phyloP scores from a whole-genome alignment of 768 basidiomycete species.

The Candolleomyces efflorescens region DNA sequence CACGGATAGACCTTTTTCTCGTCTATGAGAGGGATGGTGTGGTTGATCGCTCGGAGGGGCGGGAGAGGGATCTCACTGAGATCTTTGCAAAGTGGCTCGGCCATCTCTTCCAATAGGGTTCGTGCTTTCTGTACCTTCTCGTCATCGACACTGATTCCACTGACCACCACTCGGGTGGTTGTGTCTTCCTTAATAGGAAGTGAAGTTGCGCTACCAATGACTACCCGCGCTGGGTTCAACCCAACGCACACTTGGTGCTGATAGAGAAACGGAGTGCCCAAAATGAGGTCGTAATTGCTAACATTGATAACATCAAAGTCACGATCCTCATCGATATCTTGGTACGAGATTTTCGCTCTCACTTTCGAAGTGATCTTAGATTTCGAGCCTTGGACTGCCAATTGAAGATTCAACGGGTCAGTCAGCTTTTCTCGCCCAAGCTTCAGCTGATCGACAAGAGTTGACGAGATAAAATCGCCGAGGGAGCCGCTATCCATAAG shows the following conservation, averaged over 20 bases:
- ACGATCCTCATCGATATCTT: conserved; percentile 24
- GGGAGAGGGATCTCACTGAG: conserved; percentile 24
- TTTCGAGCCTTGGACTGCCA: conserved; percentile 38
- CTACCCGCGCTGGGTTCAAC: conserved; percentile 20
- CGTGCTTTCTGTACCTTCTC: conserved; percentile 15
- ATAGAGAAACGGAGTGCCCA: conserved; percentile 36
- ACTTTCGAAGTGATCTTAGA: conserved; percentile 30
- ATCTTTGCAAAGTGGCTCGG: conserved; percentile 16
- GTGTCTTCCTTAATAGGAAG: conserved; percentile 13
- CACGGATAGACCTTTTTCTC: conserved; percentile 26
- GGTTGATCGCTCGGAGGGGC: conserved; percentile 31
- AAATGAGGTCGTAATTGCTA: conserved; percentile 34
- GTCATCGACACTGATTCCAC: conserved; percentile 9
- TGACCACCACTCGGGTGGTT: conserved; percentile 9
- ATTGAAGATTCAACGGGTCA: conserved; percentile 29
- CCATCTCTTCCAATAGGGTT: conserved; percentile 17
- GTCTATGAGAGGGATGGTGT: conserved; percentile 37
- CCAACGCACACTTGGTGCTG: conserved; percentile 25
- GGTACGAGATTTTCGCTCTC: conserved; percentile 25
- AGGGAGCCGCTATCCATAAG: conserved; percentile 35
- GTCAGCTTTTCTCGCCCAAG: conserved; percentile 18
- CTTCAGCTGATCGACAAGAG: conserved; percentile 32
- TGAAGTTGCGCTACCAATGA: conserved; percentile 18
- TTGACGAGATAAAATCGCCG: conserved; percentile 37
- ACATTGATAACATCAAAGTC: conserved; percentile 38